Conservation (phyloP, 2,329 filamentous ascomycete species). For the Fusarium haematococcum region DNA sequence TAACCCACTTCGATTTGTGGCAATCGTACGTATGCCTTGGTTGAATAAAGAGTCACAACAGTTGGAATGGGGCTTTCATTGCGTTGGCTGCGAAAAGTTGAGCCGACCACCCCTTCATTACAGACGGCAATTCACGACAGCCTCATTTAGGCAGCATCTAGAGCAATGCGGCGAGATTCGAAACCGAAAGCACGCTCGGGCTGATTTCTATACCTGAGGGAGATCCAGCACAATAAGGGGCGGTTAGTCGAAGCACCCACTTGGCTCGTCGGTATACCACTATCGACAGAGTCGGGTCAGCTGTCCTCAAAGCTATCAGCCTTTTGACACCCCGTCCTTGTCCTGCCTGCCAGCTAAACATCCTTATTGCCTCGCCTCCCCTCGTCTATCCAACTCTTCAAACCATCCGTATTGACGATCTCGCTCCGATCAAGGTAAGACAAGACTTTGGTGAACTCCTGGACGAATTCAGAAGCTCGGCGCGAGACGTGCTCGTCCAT, state of each 20-base stretch:
- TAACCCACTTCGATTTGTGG: background rate
- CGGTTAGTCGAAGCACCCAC: background rate
- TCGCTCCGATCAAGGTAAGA: conserved; percentile 48
- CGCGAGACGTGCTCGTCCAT: conserved; percentile 39
- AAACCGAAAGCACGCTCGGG: background rate
- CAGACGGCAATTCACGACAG: background rate
- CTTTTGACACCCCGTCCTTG: background rate
- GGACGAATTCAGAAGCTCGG: conserved; percentile 45
- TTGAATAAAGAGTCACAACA: background rate
- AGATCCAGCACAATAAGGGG: no score
- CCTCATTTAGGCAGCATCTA: background rate
- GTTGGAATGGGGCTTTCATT: background rate
- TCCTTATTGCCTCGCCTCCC: background rate
- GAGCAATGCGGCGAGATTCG: background rate
- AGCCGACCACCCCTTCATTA: background rate
- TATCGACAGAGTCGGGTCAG: background rate
- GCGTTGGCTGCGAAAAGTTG: background rate
- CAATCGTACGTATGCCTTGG: background rate
- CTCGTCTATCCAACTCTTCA: conserved; percentile 47
- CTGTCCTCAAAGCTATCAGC: background rate
- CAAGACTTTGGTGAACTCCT: conserved; percentile 45
- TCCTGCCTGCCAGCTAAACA: background rate
- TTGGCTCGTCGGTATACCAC: background rate
- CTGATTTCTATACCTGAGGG: background rate
- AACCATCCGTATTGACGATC: conserved; percentile 46